Evolutionary conservation across 2,329 filamentous ascomycete species (phyloP).

Genomic region (Elsinoe perseae): DNA sequence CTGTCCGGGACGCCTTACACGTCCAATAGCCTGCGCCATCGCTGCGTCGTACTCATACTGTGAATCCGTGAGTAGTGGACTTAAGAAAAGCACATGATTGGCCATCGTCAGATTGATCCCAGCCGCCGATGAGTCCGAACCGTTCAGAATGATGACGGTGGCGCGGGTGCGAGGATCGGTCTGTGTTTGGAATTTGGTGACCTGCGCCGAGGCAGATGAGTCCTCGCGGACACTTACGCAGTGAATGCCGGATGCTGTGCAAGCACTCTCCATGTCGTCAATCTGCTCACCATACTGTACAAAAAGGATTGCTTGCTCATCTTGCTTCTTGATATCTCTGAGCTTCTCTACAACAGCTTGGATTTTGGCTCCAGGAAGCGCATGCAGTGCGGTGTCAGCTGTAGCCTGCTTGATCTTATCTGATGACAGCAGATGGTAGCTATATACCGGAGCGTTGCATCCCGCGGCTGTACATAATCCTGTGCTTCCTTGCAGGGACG

Average conservation of each 20-base stretch:
- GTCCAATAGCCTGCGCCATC: conserved; percentile 58
- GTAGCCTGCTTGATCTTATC: conserved; percentile 29
- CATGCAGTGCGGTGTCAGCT: conserved; percentile 18
- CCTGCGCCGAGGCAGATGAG: background rate
- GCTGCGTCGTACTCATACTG: conserved; percentile 49
- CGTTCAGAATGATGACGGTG: conserved; percentile 51
- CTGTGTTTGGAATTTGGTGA: conserved; percentile 14
- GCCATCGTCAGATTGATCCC: conserved; percentile 55
- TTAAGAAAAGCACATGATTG: conserved; percentile 58
- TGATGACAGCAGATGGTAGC: conserved; percentile 36
- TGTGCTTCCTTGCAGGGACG: conserved; percentile 21
- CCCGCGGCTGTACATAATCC: conserved; percentile 33
- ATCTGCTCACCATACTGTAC: conserved; percentile 45
- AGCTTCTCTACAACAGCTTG: conserved; percentile 41
- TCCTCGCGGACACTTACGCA: conserved; percentile 30
- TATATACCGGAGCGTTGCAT: conserved; percentile 35
- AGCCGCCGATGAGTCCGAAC: conserved; percentile 50
- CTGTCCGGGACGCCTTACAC: conserved; percentile 53
- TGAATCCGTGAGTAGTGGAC: conserved; percentile 44
- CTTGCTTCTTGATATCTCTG: conserved; percentile 27
- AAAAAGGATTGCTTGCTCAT: conserved; percentile 50
- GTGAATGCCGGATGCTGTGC: conserved; percentile 27
- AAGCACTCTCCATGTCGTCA: conserved; percentile 28
- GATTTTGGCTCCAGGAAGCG: conserved; percentile 41
- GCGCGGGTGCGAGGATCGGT: background rate